phyloP scores from a whole-genome alignment of 306 rosid species.

The Malus orientalis region DNA sequence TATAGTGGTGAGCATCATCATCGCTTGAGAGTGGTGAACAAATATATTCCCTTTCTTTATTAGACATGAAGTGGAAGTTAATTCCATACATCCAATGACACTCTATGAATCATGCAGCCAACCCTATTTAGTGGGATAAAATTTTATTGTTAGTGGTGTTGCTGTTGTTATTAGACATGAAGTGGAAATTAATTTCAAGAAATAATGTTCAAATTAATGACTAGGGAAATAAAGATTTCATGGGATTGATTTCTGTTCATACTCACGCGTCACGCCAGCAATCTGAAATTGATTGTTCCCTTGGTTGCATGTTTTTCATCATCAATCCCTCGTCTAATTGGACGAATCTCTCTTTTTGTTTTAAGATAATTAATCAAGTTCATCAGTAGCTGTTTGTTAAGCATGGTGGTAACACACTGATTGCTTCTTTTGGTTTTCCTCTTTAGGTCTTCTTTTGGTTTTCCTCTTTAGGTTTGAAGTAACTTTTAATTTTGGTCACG shows the following conservation, averaged over 20 bases:
- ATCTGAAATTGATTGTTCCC: neutral
- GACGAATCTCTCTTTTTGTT: neutral
- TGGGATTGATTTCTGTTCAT: slow-evolving; percentile 19
- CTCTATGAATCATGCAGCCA: too few relatives aligned
- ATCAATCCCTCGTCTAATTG: neutral
- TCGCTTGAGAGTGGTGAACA: too few relatives aligned
- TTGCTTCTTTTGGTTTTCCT: slow-evolving; percentile 3
- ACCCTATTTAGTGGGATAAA: too few relatives aligned
- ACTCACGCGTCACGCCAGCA: slow-evolving; percentile 44
- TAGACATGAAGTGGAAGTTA: too few relatives aligned
- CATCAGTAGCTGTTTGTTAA: neutral
- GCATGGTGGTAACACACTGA: slow-evolving; percentile 47
- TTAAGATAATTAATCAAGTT: neutral
- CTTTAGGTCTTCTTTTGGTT: neutral
- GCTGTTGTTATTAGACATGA: neutral
- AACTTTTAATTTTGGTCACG: too few relatives aligned
- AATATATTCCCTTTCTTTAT: too few relatives aligned
- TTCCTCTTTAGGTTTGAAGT: too few relatives aligned
- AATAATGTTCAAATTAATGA: slow-evolving; percentile 8
- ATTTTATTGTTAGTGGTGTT: too few relatives aligned
- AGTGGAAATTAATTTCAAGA: slow-evolving; percentile 17
- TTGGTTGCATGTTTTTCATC: slow-evolving; percentile 1
- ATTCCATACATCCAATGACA: too few relatives aligned
- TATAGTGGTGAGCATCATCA: too few relatives aligned
- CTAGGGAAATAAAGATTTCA: neutral